These are phyloP conservation scores for Solanum neorickii DNA, from an alignment of 257 asterid genomes.

Conservation along the genomic window DNA sequence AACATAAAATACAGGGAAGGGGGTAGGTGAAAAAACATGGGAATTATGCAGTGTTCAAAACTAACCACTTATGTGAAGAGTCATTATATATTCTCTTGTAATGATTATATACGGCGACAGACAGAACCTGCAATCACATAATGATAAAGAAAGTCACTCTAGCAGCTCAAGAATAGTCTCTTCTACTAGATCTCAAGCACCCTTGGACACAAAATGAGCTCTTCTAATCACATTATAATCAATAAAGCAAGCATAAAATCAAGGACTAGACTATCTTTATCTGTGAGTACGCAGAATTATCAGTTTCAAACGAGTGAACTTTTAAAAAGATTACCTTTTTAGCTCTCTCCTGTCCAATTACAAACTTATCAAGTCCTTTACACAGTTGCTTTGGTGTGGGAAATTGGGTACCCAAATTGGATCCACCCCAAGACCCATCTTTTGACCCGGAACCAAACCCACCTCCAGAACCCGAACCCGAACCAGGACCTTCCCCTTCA, in stretches of 20 bases:
- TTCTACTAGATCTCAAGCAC: neutral
- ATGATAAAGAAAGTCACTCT: neutral
- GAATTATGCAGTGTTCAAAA: conserved; percentile 4
- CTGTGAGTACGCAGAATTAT: neutral
- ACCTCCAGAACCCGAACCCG: conserved; percentile 34
- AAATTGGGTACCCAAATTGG: conserved; percentile 60
- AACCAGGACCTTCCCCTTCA: conserved; percentile 33
- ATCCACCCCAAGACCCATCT: conserved; percentile 88
- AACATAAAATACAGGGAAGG: neutral
- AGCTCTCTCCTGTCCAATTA: conserved; percentile 94
- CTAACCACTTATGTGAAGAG: conserved; percentile 66
- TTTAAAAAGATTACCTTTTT: conserved; percentile 53
- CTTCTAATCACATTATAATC: neutral
- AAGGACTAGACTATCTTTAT: neutral
- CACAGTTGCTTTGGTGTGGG: conserved; percentile 98
- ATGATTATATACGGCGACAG: conserved; percentile 97
- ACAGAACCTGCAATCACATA: conserved; percentile 55
- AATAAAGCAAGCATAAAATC: neutral
- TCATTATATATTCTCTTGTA: conserved; percentile 90
- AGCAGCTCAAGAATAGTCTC: neutral
- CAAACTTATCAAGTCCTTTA: conserved; percentile 92
- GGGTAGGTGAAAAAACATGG: neutral
- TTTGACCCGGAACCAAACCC: conserved; percentile 42
- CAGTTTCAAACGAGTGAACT: neutral
- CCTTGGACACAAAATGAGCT: neutral